These are phyloP conservation scores for Suillus decipiens DNA, from an alignment of 768 basidiomycete genomes.

Conservation along the genomic window DNA sequence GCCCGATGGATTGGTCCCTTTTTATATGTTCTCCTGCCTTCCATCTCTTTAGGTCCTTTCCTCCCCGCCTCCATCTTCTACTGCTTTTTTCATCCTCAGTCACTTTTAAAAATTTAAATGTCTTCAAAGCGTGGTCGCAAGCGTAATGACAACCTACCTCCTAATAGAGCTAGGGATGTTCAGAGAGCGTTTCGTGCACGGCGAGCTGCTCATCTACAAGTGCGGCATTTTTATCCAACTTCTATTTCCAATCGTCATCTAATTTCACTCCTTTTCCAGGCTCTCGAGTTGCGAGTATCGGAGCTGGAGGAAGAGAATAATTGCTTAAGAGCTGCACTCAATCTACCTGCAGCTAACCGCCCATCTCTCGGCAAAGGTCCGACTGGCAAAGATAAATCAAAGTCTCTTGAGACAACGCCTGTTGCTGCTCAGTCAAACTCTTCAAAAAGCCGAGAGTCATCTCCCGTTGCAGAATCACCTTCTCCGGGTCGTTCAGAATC, in stretches of 20 bases:
- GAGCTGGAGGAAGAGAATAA: conserved; percentile 86
- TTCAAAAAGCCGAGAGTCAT: conserved; percentile 64
- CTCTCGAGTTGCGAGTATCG: conserved; percentile 76
- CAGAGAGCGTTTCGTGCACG: conserved; percentile 89
- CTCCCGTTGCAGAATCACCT: conserved; percentile 57
- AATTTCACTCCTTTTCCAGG: conserved; percentile 47
- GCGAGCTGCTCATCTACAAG: conserved; percentile 84
- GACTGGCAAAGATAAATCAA: conserved; percentile 85
- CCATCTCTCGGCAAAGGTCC: conserved; percentile 80
- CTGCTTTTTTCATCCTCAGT: conserved; percentile 16
- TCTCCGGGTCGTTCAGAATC: conserved; percentile 42
- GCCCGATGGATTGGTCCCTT: conserved; percentile 37
- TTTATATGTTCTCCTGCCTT: conserved; percentile 41
- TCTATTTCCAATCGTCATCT: conserved; percentile 42
- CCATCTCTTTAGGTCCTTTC: conserved; percentile 34
- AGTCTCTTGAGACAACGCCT: conserved; percentile 39
- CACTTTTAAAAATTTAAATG: conserved; percentile 43
- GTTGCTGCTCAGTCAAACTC: conserved; percentile 35
- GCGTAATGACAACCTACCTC: conserved; percentile 63
- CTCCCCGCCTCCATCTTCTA: conserved; percentile 32
- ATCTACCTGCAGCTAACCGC: conserved; percentile 72
- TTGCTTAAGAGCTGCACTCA: conserved; percentile 68
- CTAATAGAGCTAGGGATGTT: conserved; percentile 79
- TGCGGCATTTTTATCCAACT: conserved; percentile 39
- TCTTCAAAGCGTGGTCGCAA: conserved; percentile 89